Percentiles rank a stretch among this genome's conserved stretches.
phyloP scores from a whole-genome alignment of 768 basidiomycete genomes.

The Boletus vinaceobasis region DNA sequence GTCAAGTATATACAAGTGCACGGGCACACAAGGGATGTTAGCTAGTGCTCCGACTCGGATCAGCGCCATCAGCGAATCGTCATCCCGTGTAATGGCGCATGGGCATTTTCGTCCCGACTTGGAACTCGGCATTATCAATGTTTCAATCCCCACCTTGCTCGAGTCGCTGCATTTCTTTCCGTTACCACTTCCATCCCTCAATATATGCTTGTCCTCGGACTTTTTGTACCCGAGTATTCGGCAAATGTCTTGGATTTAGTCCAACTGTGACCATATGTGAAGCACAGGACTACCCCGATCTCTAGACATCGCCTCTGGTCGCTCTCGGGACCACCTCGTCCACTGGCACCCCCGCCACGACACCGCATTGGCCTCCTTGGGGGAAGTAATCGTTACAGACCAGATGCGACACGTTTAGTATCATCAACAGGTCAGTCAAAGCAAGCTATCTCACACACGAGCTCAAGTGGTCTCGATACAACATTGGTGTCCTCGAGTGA shows the following conservation, averaged over 20 bases:
- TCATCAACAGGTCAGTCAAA: not conserved
- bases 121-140: not conserved
- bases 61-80: not conserved
- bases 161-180: not conserved
- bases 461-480: too few relatives aligned
- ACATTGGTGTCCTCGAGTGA: not conserved
- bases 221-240: not conserved
- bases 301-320: not conserved
- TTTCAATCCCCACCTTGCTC: not conserved
- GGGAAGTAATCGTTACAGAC: not conserved
- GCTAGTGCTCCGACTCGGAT: conserved; percentile 4
- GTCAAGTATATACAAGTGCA: too few relatives aligned
- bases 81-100: too few relatives aligned
- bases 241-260: not conserved
- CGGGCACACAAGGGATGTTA: too few relatives aligned
- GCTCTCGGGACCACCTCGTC: too few relatives aligned
- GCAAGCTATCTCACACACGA: not conserved
- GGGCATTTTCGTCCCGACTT: not conserved
- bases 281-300: not conserved
- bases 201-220: not conserved
- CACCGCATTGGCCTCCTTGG: not conserved
- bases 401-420: not conserved
- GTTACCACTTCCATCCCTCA: not conserved
- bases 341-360: not conserved
- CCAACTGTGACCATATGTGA: not conserved